Base-by-base conservation (phyloP, 805 yeast species). In the Lipomyces sp. region DNA sequence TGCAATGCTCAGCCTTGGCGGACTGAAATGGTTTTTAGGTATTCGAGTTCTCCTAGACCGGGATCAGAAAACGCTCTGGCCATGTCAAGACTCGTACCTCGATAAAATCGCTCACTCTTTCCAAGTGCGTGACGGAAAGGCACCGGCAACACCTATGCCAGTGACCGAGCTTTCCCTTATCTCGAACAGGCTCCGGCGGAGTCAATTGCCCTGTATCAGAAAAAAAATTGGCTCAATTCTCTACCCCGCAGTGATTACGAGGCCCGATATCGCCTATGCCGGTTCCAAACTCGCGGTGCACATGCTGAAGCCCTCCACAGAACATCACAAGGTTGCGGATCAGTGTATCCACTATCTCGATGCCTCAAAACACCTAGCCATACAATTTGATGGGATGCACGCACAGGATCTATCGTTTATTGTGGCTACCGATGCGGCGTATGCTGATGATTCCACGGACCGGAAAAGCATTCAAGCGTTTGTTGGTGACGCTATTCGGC, bases 301-400 rank as follows among this genome's bases (percentile, higher is more conserved):
- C 48, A 39, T 13, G 18, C 15, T 10, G 48, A 39, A 39, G 18
- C 48, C 48, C 2, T 39, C 48, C 15, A 15, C 11, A 13, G n/a
- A 39, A 11, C 48, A 39, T 15, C 48, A 39, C 48, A 18, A 39
- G 2, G 48, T 4, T 3, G 48, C 48, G 1, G 3, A 39, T 39
- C 45, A 39, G 45, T 11, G 15, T 13, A 3, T 39, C 5, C n/a
- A 39, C 15, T 39, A 39, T 13, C 18, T 39, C 11, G 37, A 3
- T 35, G 37, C 37, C 37, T 35, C 86, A 81, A 50, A 50, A 5
- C 32, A 50, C 53, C 11, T 50, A 29, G 53, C 29, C 32, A 50
- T 50, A 24, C 53, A 5, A 15, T 50, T 50, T 3, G 53, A 29
- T 24, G 53, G 32, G 30, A 50, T 24, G 32, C 30, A 50, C 1